Base-by-base conservation (phyloP, 345 rosid genomes). In the Citrus hindsii region DNA sequence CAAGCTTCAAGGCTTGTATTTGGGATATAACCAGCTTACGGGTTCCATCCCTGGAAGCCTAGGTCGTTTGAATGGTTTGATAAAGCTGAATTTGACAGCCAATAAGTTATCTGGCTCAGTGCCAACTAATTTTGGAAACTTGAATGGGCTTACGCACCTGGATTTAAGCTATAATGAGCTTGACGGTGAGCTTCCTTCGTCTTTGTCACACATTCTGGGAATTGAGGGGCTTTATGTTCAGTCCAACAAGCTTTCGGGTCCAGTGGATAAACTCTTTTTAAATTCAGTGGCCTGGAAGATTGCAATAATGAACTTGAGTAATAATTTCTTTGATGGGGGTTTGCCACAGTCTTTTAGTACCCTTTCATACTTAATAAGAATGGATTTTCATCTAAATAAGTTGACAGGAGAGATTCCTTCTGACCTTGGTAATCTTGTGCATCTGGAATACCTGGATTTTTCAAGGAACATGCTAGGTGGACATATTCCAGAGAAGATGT, bases 141-240 rank as follows among this genome's bases (percentile, higher is more conserved):
- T 96, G 85, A 86, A 83, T 65, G 97, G 85, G 88, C 87, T 94
- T 28, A 91, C 88, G 35, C 97, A 90, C 83, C 76, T 96, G 86
- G 98, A 96, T 79, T 84, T 94, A 79, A 94, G 97, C 84, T 53
- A 40, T 40, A 96, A 92, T 78, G 80, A 85, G 79, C 89, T 96
- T 30, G 79, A 72, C 18, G 27, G 94, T 3, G 85, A 81, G 87
- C 89, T 96, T 64, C 94, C 97, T 67, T 77, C 88, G 40, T 83
- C 89, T 1, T 56, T 93, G 59, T 87, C 95, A 12, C 78, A 35
- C 5, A 88, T 89, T 89, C 82, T 85, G 77, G 90, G 89, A 83
- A 91, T 96, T 40, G 97, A 89, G 24, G 97, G 97, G 38, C 83
- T 94, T 22, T 90, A 87, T 61, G 84, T 94, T 82, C 95, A 92